Base-by-base conservation (phyloP, 495 filamentous ascomycete species). In the Xylaria intraflava region DNA sequence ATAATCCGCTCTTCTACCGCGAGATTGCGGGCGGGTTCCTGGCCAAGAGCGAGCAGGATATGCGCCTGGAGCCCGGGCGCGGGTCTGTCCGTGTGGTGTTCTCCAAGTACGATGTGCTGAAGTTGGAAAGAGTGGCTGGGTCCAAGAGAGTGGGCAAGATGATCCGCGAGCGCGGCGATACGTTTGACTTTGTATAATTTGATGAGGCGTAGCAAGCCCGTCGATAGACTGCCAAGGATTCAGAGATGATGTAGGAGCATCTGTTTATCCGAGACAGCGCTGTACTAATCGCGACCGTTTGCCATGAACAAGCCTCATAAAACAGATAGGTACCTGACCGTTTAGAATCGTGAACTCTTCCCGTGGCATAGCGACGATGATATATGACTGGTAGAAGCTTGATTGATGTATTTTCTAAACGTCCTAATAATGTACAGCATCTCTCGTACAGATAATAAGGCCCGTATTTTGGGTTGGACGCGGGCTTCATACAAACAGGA, bases 111-210 rank as follows among this genome's bases (percentile, higher is more conserved):
- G 93, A 98, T 77, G 76, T 79, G 19, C 66, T 96, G 69, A 90
- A 86, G 74, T 69, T 98, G 57, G 93, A 97, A 75, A 78, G 93
- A 56, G 76, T 97, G 24, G 92, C 91, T 2, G 94, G 93, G 8
- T 85, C 79, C 2, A 74, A 81, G 68, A 77, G 93, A 60, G 84
- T 87, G 19, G 85, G 87, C 72, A 74, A 88, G 62, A 85, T 84
- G 71, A 82, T 91, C 48, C 83, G 75, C 60, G 84, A 85, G 17
- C 82, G 77, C 56, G 85, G 89, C 29, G 93, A 97, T 80, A 92
- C 87, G 1, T 98, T 96, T 81, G 88, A 90, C 65, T 91, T 91
- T 70, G 64, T 82, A 49, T 82, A 59, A 11, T 29, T 14, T 7
- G 3, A 17, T 29, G 35, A 7, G n/a, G n/a, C n/a, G n/a, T n/a